A percentile compares a stretch with the other conserved stretches of the same genome.
Conservation (phyloP, 164 flowering plant species). For the Stephania japonica region DNA sequence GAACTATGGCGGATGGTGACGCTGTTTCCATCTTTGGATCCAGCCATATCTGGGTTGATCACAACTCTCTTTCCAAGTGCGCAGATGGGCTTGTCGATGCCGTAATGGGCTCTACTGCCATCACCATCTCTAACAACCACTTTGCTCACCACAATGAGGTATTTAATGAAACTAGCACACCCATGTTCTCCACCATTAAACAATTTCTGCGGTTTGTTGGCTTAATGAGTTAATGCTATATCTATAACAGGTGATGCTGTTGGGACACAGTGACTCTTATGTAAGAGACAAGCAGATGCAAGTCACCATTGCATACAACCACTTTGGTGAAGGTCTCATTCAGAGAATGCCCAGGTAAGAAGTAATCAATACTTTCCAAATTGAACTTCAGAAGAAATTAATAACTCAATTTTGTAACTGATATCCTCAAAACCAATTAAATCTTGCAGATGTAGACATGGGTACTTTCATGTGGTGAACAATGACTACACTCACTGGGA, state of each 20-base stretch:
- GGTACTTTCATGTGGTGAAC: constrained; percentile 22
- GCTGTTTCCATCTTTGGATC: constrained; percentile 82
- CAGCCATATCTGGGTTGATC: constrained; percentile 95
- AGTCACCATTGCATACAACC: constrained; percentile 96
- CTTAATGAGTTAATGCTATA: neutral
- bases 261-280: constrained; percentile 94
- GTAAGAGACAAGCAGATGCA: constrained; percentile 82
- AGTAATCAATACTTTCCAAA: neutral
- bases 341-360: constrained; percentile 98
- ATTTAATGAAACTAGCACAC: neutral
- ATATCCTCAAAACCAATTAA: neutral
- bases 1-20: constrained; percentile 57
- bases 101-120: constrained; percentile 93
- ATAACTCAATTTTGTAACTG: neutral
- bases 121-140: constrained; percentile 86
- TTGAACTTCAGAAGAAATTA: neutral
- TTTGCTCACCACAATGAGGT: constrained; percentile 98
- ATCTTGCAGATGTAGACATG: constrained; percentile 18
- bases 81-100: constrained; percentile 98
- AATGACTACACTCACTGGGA: constrained; percentile 24
- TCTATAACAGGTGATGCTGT: constrained; percentile 65
- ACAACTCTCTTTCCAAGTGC: constrained; percentile 78
- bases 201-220: neutral
- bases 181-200: neutral
- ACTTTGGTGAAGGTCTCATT: constrained; percentile 90